Base-by-base conservation (phyloP, 2,329 filamentous ascomycete species). In the Penicillium sp. region DNA sequence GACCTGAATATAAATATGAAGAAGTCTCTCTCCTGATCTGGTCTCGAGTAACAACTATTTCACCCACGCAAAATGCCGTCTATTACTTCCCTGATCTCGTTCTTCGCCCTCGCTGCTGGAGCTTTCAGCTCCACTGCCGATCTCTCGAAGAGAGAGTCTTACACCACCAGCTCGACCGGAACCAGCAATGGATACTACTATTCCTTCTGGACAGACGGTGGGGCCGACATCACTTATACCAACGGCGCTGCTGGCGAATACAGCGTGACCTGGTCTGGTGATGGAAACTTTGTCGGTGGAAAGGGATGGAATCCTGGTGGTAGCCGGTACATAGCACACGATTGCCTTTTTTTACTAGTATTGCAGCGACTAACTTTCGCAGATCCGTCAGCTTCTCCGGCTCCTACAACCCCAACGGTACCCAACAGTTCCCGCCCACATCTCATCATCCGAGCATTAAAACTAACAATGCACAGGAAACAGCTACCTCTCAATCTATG, bases 231-330 rank as follows among this genome's bases (percentile, higher is more conserved):
- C 8, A 74, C 68, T 24, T 80, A 80, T 65, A 76, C 61, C 47
- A 81, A 81, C 62, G 70, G 71, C 2, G 59, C 61, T 4, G 70
- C 58, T 3, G 79, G 78, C 1, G 61, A 68, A 23, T 58, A 58
- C 17, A 54, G 50, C 17, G 53, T 58, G 34, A 52, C 36, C n/a
- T 58, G 56, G 56, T 15, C 24, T 8, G 40, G 56, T 9, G 37
- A 42, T 29, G 56, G 56, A 21, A 51, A 58, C 42, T 58, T 58
- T 15, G 53, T 51, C 7, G 48, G 73, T 51, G 83, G 82, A 26
- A 84, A 84, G 68, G 82, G 83, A 32, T 84, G 82, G 81, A 77
- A 77, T 49, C 76, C 80, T 15, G 82, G 81, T 39, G 75, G 66
- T 51, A 67, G 72, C 24, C 73, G 78, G 79, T 83, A 74, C n/a